A percentile compares a stretch with the other conserved stretches of the same genome.
Conservation (phyloP, 176 grass and related monocot genomes). For the Paspalum vaginatum region DNA sequence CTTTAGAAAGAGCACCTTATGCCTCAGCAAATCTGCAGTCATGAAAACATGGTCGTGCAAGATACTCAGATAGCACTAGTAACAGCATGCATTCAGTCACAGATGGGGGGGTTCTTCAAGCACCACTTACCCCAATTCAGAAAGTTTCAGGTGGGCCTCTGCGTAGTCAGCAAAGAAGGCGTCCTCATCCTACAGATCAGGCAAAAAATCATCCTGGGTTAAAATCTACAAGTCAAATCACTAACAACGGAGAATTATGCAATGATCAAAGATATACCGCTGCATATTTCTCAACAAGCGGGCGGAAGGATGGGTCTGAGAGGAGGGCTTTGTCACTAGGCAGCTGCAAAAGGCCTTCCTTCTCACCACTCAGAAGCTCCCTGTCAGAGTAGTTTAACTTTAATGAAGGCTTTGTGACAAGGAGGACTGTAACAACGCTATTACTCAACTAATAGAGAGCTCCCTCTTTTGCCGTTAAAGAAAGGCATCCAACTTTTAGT, state of each 20-base stretch:
- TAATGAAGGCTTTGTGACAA: background rate
- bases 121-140: conserved; percentile 69
- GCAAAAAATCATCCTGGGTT: background rate
- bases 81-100: background rate
- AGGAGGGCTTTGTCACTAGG: conserved; percentile 84
- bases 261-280: conserved; percentile 44
- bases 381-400: conserved; percentile 30
- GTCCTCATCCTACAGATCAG: conserved; percentile 69
- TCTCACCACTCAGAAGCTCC: conserved; percentile 78
- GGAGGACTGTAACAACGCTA: background rate
- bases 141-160: conserved; percentile 85
- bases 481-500: background rate
- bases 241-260: background rate
- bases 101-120: background rate
- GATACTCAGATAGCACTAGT: background rate
- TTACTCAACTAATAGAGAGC: background rate
- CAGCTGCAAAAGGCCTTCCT: conserved; percentile 84
- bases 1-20: conserved; percentile 12
- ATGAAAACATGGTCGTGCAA: background rate
- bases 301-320: conserved; percentile 67
- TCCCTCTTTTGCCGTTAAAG: no score
- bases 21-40: conserved; percentile 67
- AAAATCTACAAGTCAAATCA: background rate
- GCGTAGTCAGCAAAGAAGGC: conserved; percentile 86
- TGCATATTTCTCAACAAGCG: conserved; percentile 89